These are phyloP conservation scores for Aureobasidium pullulans DNA, from an alignment of 2,329 filamentous ascomycete species.

Conservation along the genomic window DNA sequence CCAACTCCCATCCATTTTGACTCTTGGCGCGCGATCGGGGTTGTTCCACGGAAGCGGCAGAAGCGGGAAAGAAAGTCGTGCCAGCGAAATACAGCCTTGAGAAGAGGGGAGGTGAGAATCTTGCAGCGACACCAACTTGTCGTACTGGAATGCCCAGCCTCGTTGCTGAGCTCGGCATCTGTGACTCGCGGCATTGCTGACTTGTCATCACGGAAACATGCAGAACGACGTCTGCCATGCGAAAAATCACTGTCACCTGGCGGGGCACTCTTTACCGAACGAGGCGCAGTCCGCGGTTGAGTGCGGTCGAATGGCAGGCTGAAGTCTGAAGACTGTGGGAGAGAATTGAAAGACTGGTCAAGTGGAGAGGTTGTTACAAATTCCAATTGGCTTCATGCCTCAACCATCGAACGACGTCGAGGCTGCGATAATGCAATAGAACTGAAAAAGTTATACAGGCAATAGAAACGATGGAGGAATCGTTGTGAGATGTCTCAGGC, in stretches of 20 bases:
- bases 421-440: neutral
- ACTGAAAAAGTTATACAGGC: neutral
- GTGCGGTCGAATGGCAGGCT: neutral
- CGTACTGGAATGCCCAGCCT: neutral
- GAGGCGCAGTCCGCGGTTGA: neutral
- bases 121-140: neutral
- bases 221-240: conserved; percentile 6
- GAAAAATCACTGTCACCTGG: neutral
- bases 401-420: conserved; percentile 3
- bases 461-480: conserved; percentile 7
- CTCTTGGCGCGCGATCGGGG: conserved; percentile 1
- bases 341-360: neutral
- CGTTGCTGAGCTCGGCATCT: neutral
- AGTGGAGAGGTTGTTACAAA: conserved; percentile 8
- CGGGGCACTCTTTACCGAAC: neutral
- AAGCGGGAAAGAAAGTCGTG: neutral
- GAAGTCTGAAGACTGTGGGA: neutral
- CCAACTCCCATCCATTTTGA: conserved; percentile 1
- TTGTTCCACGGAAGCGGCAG: neutral
- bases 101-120: neutral
- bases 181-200: neutral
- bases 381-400: conserved; percentile 11
- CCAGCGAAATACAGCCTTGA: neutral
- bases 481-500: neutral
- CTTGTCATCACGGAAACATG: neutral